Conservation (phyloP, 495 filamentous ascomycete genomes). For the Aspergillus hancockii region DNA sequence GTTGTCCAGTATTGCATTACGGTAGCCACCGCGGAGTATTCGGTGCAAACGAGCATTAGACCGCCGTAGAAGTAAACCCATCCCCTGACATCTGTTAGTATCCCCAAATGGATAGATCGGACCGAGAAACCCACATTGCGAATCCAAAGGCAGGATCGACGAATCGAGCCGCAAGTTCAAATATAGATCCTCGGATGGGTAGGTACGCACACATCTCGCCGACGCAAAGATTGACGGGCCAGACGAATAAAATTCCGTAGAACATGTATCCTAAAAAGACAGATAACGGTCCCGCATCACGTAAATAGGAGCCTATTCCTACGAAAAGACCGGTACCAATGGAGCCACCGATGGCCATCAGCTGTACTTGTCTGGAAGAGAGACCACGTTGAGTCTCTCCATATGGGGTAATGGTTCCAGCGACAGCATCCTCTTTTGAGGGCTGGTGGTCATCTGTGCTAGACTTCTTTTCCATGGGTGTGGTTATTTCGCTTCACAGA, state of each 20-base stretch:
- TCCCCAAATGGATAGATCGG: conserved; percentile 3
- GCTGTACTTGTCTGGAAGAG: conserved; percentile 63
- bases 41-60: conserved; percentile 57
- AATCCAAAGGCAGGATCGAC: conserved; percentile 71
- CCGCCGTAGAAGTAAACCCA: conserved; percentile 40
- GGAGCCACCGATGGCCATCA: conserved; percentile 75
- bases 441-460: conserved; percentile 15
- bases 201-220: conserved; percentile 73
- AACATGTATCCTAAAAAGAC: conserved; percentile 65
- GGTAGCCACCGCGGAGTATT: conserved; percentile 67
- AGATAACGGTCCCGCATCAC: conserved; percentile 64
- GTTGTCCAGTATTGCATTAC: conserved; percentile 72
- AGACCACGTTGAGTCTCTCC: conserved; percentile 55
- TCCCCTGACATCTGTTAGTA: conserved; percentile 29
- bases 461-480: conserved; percentile 29
- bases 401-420: conserved; percentile 23
- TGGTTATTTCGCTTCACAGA: conserved; percentile 10
- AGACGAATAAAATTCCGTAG: conserved; percentile 34
- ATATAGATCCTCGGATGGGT: conserved; percentile 71
- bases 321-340: conserved; percentile 79
- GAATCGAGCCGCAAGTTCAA: conserved; percentile 69
- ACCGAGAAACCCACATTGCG: conserved; percentile 46
- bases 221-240: conserved; percentile 39
- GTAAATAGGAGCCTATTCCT: conserved; percentile 69
- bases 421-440: conserved; percentile 18